These are phyloP conservation scores for Penicillium sp. DNA, from an alignment of 2,329 filamentous ascomycete species.

Conservation along the genomic window DNA sequence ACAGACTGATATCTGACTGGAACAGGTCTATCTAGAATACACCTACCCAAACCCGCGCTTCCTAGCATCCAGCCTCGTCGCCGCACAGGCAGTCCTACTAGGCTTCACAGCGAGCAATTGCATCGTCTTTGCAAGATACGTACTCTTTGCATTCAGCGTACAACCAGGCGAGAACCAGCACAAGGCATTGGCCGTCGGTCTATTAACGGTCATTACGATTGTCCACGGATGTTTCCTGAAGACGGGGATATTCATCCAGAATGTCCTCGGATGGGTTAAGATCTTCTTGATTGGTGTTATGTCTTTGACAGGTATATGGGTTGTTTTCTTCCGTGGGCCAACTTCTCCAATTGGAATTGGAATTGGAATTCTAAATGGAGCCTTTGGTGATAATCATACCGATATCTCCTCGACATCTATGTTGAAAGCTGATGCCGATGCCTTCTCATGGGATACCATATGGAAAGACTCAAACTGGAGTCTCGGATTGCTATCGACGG, in stretches of 20 bases:
- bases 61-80: constrained; percentile 61
- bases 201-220: constrained; percentile 56
- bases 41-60: constrained; percentile 62
- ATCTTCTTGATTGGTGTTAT: constrained; percentile 59
- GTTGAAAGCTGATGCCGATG: neutral
- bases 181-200: constrained; percentile 55
- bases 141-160: constrained; percentile 55
- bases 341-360: no score
- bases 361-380: no score
- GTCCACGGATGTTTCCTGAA: constrained; percentile 58
- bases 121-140: constrained; percentile 65
- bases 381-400: no score
- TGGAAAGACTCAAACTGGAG: constrained; percentile 67
- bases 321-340: constrained; percentile 54
- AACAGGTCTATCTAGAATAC: constrained; percentile 65
- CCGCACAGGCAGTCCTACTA: constrained; percentile 60
- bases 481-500: constrained; percentile 63
- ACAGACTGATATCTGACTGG: constrained; percentile 43
- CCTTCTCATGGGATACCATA: constrained; percentile 49
- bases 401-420: neutral
- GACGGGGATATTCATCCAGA: constrained; percentile 58
- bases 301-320: constrained; percentile 58
- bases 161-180: constrained; percentile 51
- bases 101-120: constrained; percentile 68
- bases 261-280: constrained; percentile 61